Base-by-base conservation (phyloP, 768 basidiomycete species). In the Sutorius australiensis region DNA sequence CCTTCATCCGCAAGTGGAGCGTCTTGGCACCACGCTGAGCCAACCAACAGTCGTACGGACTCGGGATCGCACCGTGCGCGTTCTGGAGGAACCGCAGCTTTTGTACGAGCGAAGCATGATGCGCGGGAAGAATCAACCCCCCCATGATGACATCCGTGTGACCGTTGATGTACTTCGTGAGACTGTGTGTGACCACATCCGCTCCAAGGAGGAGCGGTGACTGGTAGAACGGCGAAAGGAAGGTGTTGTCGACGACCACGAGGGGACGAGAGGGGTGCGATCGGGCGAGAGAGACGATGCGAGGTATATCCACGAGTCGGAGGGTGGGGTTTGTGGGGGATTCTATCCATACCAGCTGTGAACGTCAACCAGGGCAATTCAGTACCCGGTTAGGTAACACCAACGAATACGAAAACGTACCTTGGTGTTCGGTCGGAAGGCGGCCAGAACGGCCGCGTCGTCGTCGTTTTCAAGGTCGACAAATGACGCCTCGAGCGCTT, bases 101-200 rank as follows among this genome's bases (percentile, higher is more conserved):
- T 6, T 79, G 65, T 1, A 72, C 67, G 49, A 89, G 71, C 0
- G 69, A 67, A 5, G 72, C 55, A 50, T 82, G 80, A 48, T 77
- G 75, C 0, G 77, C 61, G 8, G 89, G 84, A 6, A 94, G 77
- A 59, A 94, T 83, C 50, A 88, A 69, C 0, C 86, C 84, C 39
- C 95, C 95, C 81, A 94, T 90, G 62, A 97, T 77, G 66, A 95
- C 90, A 67, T 98, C 95, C 0, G 89, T 89, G 72, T 97, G 95
- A 0, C 95, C 95, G 65, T 92, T 91, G 64, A 95, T 76, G 74
- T 95, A 97, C 71, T 98, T 97, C 0, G 87, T 92, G 38, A 94
- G 75, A 21, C 77, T 80, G 75, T 97, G 92, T 5, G 92, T 56
- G 59, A 92, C 89, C 59, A 97, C 74, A 67, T 95, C 92, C 13